phyloP scores from a whole-genome alignment of 2,329 filamentous ascomycete species.

The Aspergillus sp. region DNA sequence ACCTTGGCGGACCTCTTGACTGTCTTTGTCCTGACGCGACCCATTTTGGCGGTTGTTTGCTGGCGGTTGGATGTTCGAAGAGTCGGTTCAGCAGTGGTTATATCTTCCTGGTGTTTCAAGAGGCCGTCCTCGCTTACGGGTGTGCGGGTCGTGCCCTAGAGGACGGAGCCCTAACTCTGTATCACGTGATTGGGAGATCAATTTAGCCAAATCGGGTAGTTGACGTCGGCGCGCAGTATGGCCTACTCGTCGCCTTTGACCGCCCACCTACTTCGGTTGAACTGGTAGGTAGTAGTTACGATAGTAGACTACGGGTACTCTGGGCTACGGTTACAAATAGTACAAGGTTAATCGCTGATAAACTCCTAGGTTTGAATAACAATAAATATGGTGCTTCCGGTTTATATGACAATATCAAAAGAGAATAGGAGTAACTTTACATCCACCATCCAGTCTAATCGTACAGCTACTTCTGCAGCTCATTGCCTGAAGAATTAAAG shows the following conservation, averaged over 20 bases:
- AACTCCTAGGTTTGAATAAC: too few relatives aligned
- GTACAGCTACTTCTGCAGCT: slow-evolving; percentile 21
- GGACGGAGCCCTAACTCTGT: slow-evolving; percentile 5
- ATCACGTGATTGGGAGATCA: slow-evolving; percentile 9
- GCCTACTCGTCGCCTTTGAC: not conserved
- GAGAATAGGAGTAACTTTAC: slow-evolving; percentile 21
- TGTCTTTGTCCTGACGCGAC: slow-evolving; percentile 53
- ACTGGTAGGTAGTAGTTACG: too few relatives aligned
- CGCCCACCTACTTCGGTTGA: too few relatives aligned
- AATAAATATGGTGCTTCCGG: not conserved
- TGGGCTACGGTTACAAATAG: not conserved
- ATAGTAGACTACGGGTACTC: too few relatives aligned
- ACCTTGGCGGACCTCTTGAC: slow-evolving; percentile 93
- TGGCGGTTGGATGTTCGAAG: slow-evolving; percentile 27
- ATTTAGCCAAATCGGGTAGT: not conserved
- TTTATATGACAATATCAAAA: slow-evolving; percentile 22
- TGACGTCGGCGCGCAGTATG: not conserved
- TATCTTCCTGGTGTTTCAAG: slow-evolving; percentile 11
- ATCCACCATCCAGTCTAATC: slow-evolving; percentile 26
- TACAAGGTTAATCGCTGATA: slow-evolving; percentile 10
- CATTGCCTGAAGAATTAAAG: slow-evolving; percentile 1
- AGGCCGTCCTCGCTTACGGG: slow-evolving; percentile 19
- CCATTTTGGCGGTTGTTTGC: slow-evolving; percentile 41
- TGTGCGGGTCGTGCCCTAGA: slow-evolving; percentile 19
- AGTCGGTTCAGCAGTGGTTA: slow-evolving; percentile 5